Conservation (phyloP, 2,329 filamentous ascomycete species). For the Botrytis tulipae region DNA sequence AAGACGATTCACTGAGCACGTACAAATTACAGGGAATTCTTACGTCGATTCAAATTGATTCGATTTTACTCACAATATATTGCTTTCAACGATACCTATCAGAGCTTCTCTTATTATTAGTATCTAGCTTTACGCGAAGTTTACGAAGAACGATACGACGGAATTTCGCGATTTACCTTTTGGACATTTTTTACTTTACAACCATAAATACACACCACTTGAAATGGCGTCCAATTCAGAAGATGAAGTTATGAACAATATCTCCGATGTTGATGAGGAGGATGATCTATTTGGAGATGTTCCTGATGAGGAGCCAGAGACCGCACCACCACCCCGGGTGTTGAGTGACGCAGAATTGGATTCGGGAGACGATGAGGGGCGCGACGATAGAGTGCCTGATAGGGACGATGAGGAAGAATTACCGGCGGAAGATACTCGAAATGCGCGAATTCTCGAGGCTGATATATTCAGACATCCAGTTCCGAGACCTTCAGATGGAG, state of each 20-base stretch:
- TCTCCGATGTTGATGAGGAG: conserved; percentile 49
- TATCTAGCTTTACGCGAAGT: conserved; percentile 6
- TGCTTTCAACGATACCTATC: not conserved
- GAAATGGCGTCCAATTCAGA: conserved; percentile 33
- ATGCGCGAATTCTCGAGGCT: conserved; percentile 60
- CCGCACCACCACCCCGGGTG: conserved; percentile 37
- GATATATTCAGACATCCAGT: conserved; percentile 66
- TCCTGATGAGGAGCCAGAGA: conserved; percentile 40
- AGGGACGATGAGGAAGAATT: conserved; percentile 42
- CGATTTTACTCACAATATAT: not conserved
- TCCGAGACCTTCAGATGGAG: conserved; percentile 68
- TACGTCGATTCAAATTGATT: not conserved
- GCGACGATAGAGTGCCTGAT: conserved; percentile 57
- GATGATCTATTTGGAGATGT: conserved; percentile 64
- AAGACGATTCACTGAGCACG: not conserved
- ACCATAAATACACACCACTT: not conserved
- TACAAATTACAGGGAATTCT: not conserved
- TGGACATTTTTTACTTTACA: not conserved
- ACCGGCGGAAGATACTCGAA: conserved; percentile 43
- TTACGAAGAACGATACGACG: not conserved
- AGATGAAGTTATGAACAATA: conserved; percentile 40
- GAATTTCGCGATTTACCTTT: not conserved
- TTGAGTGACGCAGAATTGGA: conserved; percentile 61
- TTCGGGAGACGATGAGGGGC: conserved; percentile 60
- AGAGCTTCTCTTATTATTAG: not conserved